These are phyloP conservation scores for Pichia inconspicua DNA, from an alignment of 1,139 yeast genomes.

Conservation along the genomic window DNA sequence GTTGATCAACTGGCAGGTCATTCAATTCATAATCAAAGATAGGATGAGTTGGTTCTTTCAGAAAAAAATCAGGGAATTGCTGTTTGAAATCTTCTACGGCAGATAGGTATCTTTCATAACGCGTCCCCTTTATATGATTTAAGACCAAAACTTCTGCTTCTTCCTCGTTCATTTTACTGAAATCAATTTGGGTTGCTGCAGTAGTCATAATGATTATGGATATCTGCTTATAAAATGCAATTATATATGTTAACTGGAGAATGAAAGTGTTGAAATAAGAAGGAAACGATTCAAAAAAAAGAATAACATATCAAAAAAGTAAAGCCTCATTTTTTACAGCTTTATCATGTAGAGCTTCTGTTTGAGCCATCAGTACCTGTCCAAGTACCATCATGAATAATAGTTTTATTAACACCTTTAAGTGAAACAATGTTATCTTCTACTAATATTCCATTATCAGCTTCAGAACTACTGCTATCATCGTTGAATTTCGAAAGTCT, in stretches of 20 bases:
- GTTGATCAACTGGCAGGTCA: slow-evolving; percentile 1
- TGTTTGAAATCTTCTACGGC: slow-evolving; percentile 1
- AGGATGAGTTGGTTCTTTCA: neutral
- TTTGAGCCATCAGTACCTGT: neutral
- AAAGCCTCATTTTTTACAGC: neutral
- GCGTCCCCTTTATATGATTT: slow-evolving; percentile 1
- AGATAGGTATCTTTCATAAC: slow-evolving; percentile 1
- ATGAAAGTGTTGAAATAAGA: neutral
- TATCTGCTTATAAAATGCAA: neutral
- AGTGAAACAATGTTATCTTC: slow-evolving; percentile 73
- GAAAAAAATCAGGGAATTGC: neutral
- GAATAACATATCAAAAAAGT: too few relatives aligned
- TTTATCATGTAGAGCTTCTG: neutral
- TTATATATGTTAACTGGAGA: too few relatives aligned
- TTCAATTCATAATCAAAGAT: slow-evolving; percentile 1
- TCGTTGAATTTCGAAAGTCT: neutral
- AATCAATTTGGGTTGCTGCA: neutral
- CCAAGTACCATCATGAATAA: slow-evolving; percentile 35
- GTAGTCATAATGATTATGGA: neutral
- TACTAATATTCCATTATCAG: slow-evolving; percentile 44
- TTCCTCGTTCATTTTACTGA: neutral
- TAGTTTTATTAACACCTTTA: slow-evolving; percentile 80
- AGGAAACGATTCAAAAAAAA: neutral
- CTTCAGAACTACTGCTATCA: slow-evolving; percentile 1
- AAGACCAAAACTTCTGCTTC: neutral